phyloP scores from a whole-genome alignment of 768 basidiomycete species.

The Plicaturopsis crispa region DNA sequence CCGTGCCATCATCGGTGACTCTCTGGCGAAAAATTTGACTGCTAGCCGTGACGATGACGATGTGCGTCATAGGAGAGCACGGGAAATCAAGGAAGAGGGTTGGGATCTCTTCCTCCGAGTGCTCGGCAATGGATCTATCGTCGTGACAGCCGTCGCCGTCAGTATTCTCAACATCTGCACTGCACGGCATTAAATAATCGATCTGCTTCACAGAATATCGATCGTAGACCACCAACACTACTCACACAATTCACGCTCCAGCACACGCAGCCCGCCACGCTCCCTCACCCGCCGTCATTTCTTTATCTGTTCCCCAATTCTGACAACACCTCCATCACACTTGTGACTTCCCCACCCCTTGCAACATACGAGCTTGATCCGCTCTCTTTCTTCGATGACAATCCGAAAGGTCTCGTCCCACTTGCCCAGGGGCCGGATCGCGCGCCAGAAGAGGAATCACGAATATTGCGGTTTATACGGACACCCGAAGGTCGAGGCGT shows the following conservation, averaged over 20 bases:
- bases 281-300: slow-evolving; percentile 40
- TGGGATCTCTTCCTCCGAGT: slow-evolving; percentile 80
- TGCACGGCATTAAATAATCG: slow-evolving; percentile 3
- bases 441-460: slow-evolving; percentile 37
- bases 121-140: slow-evolving; percentile 63
- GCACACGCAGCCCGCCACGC: slow-evolving; percentile 44
- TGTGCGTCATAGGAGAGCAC: slow-evolving; percentile 37
- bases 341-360: slow-evolving; percentile 64
- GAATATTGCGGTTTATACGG: slow-evolving; percentile 58
- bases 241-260: slow-evolving; percentile 69
- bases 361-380: slow-evolving; percentile 52
- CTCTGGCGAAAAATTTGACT: slow-evolving; percentile 33
- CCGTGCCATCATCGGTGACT: slow-evolving; percentile 45
- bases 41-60: slow-evolving; percentile 29
- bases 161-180: slow-evolving; percentile 22
- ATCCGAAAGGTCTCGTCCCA: slow-evolving; percentile 37
- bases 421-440: slow-evolving; percentile 32
- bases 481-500: slow-evolving; percentile 77
- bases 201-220: slow-evolving; percentile 60
- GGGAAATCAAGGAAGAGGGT: slow-evolving; percentile 60
- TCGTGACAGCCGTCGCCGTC: slow-evolving; percentile 69
- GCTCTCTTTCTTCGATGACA: slow-evolving; percentile 54
- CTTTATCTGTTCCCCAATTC: slow-evolving; percentile 46
- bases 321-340: slow-evolving; percentile 35
- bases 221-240: slow-evolving; percentile 80